phyloP scores from a whole-genome alignment of 208 protist genomes.

The Crithidia sp. region DNA sequence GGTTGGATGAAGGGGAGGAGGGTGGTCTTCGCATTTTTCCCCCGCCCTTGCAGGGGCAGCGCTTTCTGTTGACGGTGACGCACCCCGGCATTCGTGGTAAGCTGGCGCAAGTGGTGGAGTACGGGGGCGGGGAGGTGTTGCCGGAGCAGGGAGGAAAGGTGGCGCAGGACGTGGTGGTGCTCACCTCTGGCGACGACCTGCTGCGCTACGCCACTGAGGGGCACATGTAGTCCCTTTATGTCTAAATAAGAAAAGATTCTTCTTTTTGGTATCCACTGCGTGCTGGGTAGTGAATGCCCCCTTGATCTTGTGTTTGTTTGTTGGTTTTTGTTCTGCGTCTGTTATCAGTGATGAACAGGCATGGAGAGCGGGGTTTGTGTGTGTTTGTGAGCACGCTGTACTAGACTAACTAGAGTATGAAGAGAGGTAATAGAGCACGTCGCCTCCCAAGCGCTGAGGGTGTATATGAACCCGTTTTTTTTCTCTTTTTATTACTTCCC shows the following conservation, averaged over 20 bases:
- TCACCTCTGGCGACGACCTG: conserved; percentile 75
- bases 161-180: conserved; percentile 69
- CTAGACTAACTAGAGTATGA: too few species aligned
- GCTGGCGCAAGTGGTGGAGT: conserved; percentile 80
- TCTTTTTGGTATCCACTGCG: too few species aligned
- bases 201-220: conserved; percentile 73
- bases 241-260: background rate
- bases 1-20: conserved; percentile 80
- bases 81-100: conserved; percentile 58
- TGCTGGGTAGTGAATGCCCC: background rate
- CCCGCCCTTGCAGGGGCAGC: conserved; percentile 70
- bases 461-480: too few species aligned
- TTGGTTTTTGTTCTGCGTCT: conserved; percentile 1
- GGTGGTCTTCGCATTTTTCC: conserved; percentile 75
- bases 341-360: background rate
- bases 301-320: conserved; percentile 7
- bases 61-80: conserved; percentile 71
- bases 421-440: too few species aligned
- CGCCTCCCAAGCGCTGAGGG: too few species aligned
- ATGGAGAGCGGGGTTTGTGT: background rate
- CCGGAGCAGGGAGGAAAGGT: conserved; percentile 9
- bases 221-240: conserved; percentile 3
- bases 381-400: too few species aligned
- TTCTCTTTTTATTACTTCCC: too few species aligned
- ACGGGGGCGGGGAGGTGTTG: conserved; percentile 81